Percentiles rank a stretch among this genome's conserved stretches.
These are phyloP conservation scores for Pseudogymnoascus sp. DNA, from an alignment of 2,329 filamentous ascomycete species.

Conservation along the genomic window DNA sequence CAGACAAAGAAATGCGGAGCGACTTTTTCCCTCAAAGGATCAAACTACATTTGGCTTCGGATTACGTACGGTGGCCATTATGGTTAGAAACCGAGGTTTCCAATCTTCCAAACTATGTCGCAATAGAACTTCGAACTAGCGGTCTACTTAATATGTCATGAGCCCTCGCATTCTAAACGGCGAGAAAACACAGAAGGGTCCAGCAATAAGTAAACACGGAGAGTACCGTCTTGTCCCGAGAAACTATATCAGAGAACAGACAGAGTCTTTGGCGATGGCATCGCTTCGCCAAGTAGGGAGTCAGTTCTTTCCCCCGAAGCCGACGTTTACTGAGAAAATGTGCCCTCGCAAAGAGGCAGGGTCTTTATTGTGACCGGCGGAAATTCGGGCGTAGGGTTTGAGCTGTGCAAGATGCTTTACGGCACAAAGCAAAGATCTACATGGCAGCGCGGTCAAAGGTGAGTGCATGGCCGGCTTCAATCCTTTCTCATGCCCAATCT, in stretches of 20 bases:
- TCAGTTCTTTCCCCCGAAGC: constrained; percentile 27
- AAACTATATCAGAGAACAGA: no score
- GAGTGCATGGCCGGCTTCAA: background rate
- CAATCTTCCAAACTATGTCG: background rate
- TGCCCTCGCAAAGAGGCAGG: constrained; percentile 32
- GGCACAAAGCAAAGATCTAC: constrained; percentile 39
- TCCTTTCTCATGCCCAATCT: background rate
- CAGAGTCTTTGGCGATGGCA: background rate
- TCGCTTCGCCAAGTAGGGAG: background rate
- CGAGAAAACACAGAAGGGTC: background rate
- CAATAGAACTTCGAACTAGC: background rate
- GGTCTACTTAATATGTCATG: background rate
- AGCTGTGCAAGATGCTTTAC: constrained; percentile 41
- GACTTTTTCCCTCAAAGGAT: no score
- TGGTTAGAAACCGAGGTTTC: background rate
- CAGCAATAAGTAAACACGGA: background rate
- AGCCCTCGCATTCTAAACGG: background rate
- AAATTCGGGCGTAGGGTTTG: constrained; percentile 32
- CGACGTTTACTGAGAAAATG: constrained; percentile 34
- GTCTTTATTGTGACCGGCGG: constrained; percentile 34
- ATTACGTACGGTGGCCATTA: no score
- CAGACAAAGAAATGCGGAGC: no score
- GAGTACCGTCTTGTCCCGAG: background rate
- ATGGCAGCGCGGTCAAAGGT: constrained; percentile 33
- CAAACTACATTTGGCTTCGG: no score